A percentile compares a stretch with the other conserved stretches of the same genome.
Evolutionary conservation across 2,329 filamentous ascomycete species (phyloP).

Genomic region (Aspergillus sp.): DNA sequence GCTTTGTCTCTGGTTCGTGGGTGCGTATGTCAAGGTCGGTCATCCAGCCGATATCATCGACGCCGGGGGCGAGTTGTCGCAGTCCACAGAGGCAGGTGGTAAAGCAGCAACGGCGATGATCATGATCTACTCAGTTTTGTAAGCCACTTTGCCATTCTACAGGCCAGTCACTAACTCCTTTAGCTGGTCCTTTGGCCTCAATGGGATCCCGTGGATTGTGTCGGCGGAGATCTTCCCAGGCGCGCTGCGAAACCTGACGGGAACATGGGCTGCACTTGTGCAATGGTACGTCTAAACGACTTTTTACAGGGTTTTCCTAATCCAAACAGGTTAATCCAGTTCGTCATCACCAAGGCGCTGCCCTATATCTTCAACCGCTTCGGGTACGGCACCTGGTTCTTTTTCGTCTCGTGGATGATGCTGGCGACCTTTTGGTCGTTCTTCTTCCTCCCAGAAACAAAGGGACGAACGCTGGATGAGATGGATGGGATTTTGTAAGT

Average conservation of each 20-base stretch:
- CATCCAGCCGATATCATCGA: slow-evolving; percentile 17
- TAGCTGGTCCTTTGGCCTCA: slow-evolving; percentile 40
- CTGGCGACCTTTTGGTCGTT: slow-evolving; percentile 38
- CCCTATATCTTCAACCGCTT: slow-evolving; percentile 43
- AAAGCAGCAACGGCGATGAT: slow-evolving; percentile 21
- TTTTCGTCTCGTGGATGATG: slow-evolving; percentile 38
- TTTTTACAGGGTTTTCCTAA: neutral
- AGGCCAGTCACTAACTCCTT: neutral
- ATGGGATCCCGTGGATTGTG: slow-evolving; percentile 47
- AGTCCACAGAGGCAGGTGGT: slow-evolving; percentile 18
- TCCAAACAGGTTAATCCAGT: slow-evolving; percentile 18
- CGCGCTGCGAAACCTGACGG: slow-evolving; percentile 38
- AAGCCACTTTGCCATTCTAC: neutral
- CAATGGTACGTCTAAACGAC: slow-evolving; percentile 8
- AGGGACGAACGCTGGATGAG: slow-evolving; percentile 20
- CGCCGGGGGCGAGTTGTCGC: slow-evolving; percentile 10
- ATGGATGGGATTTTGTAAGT: slow-evolving; percentile 14
- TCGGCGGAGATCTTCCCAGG: slow-evolving; percentile 45
- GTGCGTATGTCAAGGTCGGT: slow-evolving; percentile 20
- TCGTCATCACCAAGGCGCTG: slow-evolving; percentile 41
- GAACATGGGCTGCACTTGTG: slow-evolving; percentile 28
- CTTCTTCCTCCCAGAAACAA: slow-evolving; percentile 29
- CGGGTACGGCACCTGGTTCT: slow-evolving; percentile 38
- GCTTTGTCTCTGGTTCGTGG: slow-evolving; percentile 20
- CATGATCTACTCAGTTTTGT: slow-evolving; percentile 25